Evolutionary conservation across 768 basidiomycete species (phyloP).

Genomic region (Collybiopsis luxurians): DNA sequence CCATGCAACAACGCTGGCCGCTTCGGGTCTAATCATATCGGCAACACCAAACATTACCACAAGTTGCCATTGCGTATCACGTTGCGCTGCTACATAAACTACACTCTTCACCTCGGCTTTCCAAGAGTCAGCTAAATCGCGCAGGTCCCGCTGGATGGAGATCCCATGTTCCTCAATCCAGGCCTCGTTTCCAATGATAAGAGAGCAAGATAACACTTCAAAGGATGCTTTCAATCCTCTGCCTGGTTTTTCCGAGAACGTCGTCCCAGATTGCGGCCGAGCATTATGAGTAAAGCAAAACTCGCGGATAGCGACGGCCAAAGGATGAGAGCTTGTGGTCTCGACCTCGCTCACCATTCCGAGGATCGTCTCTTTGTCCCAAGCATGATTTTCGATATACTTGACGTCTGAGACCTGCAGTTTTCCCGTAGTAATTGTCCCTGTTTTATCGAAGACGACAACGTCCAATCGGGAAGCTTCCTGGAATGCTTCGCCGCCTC

Average conservation of each 20-base stretch:
- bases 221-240: constrained; percentile 59
- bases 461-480: constrained; percentile 72
- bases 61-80: constrained; percentile 25
- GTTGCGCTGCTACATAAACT: constrained; percentile 51
- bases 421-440: constrained; percentile 72
- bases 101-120: constrained; percentile 69
- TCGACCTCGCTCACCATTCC: constrained; percentile 57
- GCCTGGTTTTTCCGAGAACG: constrained; percentile 62
- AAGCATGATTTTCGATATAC: constrained; percentile 20
- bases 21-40: constrained; percentile 62
- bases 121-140: constrained; percentile 44
- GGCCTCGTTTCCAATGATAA: constrained; percentile 68
- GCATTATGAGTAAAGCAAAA: constrained; percentile 39
- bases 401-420: constrained; percentile 58
- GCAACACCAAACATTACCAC: constrained; percentile 59
- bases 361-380: constrained; percentile 37
- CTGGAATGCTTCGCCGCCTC: constrained; percentile 89
- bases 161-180: constrained; percentile 55
- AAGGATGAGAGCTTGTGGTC: constrained; percentile 59
- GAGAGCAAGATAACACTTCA: constrained; percentile 32
- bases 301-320: constrained; percentile 56
- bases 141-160: constrained; percentile 26
- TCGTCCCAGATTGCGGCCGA: constrained; percentile 25
- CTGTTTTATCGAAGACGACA: constrained; percentile 86
- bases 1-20: constrained; percentile 47